These are phyloP conservation scores for Scedosporium dehoogii DNA, from an alignment of 2,329 filamentous ascomycete species.

Conservation along the genomic window DNA sequence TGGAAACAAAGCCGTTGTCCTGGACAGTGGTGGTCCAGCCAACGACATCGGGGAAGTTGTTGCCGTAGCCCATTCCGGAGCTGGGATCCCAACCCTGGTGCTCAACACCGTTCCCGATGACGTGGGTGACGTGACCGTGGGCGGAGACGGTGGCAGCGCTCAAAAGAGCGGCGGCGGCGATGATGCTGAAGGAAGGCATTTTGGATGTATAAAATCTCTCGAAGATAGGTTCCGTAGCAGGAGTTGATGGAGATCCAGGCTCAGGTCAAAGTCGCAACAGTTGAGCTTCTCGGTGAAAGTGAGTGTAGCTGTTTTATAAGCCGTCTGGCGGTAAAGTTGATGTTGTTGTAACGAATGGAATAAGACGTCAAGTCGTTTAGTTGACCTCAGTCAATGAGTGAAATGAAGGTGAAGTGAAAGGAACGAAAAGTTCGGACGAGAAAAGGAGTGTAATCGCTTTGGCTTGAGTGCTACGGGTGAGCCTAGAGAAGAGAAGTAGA, in stretches of 20 bases:
- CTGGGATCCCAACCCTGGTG: constrained; percentile 17
- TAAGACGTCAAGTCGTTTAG: too few relatives aligned
- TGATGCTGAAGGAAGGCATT: constrained; percentile 15
- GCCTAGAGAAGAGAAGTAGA: background rate
- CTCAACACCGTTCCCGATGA: constrained; percentile 14
- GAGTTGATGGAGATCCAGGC: background rate
- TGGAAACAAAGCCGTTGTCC: constrained; percentile 34
- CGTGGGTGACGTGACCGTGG: constrained; percentile 34
- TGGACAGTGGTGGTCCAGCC: constrained; percentile 25
- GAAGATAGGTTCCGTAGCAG: background rate
- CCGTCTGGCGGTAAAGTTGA: constrained; percentile 1
- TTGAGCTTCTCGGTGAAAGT: background rate
- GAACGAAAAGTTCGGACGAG: background rate
- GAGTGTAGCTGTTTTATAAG: background rate
- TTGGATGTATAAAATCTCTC: constrained; percentile 2
- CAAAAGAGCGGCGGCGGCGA: constrained; percentile 2
- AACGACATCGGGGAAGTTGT: constrained; percentile 15
- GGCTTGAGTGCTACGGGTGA: background rate
- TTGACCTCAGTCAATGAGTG: constrained; percentile 6
- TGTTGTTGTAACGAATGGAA: background rate
- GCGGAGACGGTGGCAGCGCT: constrained; percentile 1
- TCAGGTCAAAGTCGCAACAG: background rate
- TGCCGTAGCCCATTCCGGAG: constrained; percentile 12
- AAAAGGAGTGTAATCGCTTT: constrained; percentile 5
- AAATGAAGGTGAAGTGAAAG: background rate